Evolutionary conservation across 208 protist species (phyloP).

Genomic region (Leishmania major): DNA sequence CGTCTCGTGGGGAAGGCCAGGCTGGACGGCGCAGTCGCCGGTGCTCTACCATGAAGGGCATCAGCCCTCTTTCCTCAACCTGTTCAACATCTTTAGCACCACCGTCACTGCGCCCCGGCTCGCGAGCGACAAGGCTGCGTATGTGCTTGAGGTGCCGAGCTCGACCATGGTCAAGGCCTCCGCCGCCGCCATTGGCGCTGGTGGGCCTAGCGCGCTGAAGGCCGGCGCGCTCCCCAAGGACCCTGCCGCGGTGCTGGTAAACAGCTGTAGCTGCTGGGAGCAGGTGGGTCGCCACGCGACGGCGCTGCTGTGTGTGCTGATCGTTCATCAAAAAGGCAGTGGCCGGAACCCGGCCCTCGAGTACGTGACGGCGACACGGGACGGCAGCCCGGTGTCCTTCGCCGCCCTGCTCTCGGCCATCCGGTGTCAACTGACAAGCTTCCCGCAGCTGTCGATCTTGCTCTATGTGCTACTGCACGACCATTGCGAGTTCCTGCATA

Average conservation of each 20-base stretch:
- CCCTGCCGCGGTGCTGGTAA: constrained; percentile 25
- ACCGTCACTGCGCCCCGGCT: background rate
- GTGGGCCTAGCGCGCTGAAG: background rate
- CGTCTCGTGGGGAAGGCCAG: constrained; percentile 50
- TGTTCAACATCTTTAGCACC: constrained; percentile 43
- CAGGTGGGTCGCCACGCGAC: constrained; percentile 49
- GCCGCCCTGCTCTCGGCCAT: constrained; percentile 46
- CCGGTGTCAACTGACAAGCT: constrained; percentile 35
- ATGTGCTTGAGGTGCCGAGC: constrained; percentile 20
- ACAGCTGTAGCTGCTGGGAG: constrained; percentile 45
- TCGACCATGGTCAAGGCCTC: constrained; percentile 3
- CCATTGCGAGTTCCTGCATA: constrained; percentile 61
- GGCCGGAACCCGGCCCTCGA: constrained; percentile 60
- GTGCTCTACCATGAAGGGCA: constrained; percentile 50
- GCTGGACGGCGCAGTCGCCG: constrained; percentile 12
- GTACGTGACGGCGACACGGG: constrained; percentile 35
- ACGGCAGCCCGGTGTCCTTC: constrained; percentile 38
- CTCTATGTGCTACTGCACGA: constrained; percentile 79
- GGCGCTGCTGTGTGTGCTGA: constrained; percentile 66
- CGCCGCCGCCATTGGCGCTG: background rate
- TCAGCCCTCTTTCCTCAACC: constrained; percentile 35
- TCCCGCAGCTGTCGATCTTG: constrained; percentile 62
- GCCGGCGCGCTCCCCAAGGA: constrained; percentile 14
- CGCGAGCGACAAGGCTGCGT: background rate
- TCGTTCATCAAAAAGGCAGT: constrained; percentile 66